These are phyloP conservation scores for Knoxdaviesia capensis DNA, from an alignment of 2,329 filamentous ascomycete genomes.

Conservation along the genomic window DNA sequence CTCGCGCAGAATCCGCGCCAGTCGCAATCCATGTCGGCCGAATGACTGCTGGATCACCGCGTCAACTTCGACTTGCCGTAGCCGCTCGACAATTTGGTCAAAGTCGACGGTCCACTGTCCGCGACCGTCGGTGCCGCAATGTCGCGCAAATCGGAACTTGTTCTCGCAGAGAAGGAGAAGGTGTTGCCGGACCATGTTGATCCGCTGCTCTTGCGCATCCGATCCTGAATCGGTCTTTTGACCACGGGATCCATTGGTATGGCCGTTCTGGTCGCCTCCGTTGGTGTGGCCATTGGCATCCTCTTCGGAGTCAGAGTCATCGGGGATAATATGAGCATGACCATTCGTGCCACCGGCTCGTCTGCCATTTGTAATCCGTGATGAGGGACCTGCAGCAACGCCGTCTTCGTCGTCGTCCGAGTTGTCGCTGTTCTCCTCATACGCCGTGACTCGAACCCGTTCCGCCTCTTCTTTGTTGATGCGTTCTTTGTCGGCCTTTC, in stretches of 20 bases:
- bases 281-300: constrained; percentile 7
- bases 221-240: constrained; percentile 24
- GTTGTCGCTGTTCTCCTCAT: constrained; percentile 16
- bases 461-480: constrained; percentile 26
- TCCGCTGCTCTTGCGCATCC: constrained; percentile 22
- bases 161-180: constrained; percentile 53
- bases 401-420: constrained; percentile 11
- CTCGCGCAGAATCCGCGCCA: constrained; percentile 68
- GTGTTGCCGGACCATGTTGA: constrained; percentile 30
- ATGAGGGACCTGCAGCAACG: neutral
- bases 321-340: neutral
- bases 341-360: constrained; percentile 6
- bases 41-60: constrained; percentile 60
- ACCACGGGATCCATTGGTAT: too few species aligned
- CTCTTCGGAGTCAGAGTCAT: constrained; percentile 8
- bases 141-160: constrained; percentile 45
- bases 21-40: constrained; percentile 54
- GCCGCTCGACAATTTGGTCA: constrained; percentile 42
- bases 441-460: constrained; percentile 17
- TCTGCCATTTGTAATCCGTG: constrained; percentile 15
- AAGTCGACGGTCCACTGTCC: constrained; percentile 77
- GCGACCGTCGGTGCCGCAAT: constrained; percentile 39
- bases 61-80: constrained; percentile 66
- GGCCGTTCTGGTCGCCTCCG: constrained; percentile 7
- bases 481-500: constrained; percentile 26